Percentiles rank a stretch among this genome's conserved stretches.
Evolutionary conservation across 441 rosid species (phyloP).

Genomic region (Populus trichocarpa): DNA sequence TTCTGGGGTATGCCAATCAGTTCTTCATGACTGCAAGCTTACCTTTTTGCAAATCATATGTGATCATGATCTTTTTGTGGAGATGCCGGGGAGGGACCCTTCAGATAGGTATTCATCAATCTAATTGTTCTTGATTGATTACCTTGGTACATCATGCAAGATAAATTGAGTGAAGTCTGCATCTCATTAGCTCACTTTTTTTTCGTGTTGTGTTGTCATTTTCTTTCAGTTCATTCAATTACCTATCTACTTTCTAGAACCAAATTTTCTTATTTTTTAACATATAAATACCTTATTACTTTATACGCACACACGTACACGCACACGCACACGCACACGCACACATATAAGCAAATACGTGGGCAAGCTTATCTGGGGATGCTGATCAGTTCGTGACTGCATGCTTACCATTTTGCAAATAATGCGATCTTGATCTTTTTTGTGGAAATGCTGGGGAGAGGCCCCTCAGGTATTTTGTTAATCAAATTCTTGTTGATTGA

Average conservation of each 20-base stretch:
- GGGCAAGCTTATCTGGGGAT: not conserved
- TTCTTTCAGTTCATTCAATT: not conserved
- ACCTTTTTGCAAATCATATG: conserved; percentile 93
- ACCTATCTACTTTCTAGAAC: not conserved
- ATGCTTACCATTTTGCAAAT: not conserved
- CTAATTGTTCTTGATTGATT: conserved; percentile 9
- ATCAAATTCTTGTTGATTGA: not conserved
- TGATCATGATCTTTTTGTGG: conserved; percentile 99
- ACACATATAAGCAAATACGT: not conserved
- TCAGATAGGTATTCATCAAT: conserved; percentile 74
- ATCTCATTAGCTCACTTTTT: conserved; percentile 4
- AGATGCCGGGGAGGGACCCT: conserved; percentile 99
- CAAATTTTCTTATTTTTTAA: not conserved
- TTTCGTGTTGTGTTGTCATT: not conserved
- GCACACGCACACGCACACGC: not conserved
- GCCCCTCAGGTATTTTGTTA: not conserved
- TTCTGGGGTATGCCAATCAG: conserved; percentile 98
- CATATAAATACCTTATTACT: not conserved
- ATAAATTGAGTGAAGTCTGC: not conserved
- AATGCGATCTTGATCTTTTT: not conserved
- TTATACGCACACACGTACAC: too few relatives aligned
- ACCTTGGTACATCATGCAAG: not conserved
- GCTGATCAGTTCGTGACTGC: not conserved
- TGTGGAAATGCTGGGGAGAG: not conserved
- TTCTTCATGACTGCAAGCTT: conserved; percentile 97